Percentiles rank a stretch among this genome's conserved stretches.
These are phyloP conservation scores for Jackrogersella multiformis DNA, from an alignment of 495 filamentous ascomycete genomes.

Conservation along the genomic window DNA sequence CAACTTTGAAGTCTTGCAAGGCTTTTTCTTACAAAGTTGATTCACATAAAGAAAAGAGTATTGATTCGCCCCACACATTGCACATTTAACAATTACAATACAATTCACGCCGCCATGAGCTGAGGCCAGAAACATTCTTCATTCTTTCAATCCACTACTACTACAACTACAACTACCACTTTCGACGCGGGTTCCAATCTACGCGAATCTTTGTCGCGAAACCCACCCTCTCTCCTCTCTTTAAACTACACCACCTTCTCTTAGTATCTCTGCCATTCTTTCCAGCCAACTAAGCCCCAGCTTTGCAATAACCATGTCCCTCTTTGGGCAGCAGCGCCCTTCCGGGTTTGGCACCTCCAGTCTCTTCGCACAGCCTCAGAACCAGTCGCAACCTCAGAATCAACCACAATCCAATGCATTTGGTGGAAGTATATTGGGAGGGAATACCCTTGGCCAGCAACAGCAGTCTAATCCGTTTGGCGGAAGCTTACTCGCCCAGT, in stretches of 20 bases:
- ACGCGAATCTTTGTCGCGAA: slow-evolving; percentile 11
- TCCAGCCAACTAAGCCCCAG: not conserved
- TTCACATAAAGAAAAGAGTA: not conserved
- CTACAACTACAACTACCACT: no score
- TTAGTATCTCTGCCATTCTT: not conserved
- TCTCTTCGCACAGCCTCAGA: slow-evolving; percentile 27
- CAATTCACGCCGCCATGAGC: slow-evolving; percentile 22
- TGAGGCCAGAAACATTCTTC: slow-evolving; percentile 28
- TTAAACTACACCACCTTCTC: not conserved
- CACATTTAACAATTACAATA: not conserved
- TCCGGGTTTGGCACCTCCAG: slow-evolving; percentile 27
- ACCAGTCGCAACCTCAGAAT: slow-evolving; percentile 27
- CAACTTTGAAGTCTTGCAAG: not conserved
- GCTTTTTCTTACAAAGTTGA: not conserved
- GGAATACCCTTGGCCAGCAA: slow-evolving; percentile 14
- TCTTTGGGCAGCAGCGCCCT: slow-evolving; percentile 43
- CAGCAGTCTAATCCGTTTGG: slow-evolving; percentile 26
- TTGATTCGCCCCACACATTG: not conserved
- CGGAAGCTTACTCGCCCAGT: slow-evolving; percentile 43
- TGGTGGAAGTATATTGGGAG: slow-evolving; percentile 30
- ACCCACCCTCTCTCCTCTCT: not conserved
- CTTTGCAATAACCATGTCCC: slow-evolving; percentile 31
- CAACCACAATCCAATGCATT: slow-evolving; percentile 31
- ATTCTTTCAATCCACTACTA: not conserved
- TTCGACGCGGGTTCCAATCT: slow-evolving; percentile 25